Evolutionary conservation across 108 stramenopile genomes (phyloP), one percentile per base, ranked within the genome.

Genomic region (Conticribra weissflogii): DNA sequence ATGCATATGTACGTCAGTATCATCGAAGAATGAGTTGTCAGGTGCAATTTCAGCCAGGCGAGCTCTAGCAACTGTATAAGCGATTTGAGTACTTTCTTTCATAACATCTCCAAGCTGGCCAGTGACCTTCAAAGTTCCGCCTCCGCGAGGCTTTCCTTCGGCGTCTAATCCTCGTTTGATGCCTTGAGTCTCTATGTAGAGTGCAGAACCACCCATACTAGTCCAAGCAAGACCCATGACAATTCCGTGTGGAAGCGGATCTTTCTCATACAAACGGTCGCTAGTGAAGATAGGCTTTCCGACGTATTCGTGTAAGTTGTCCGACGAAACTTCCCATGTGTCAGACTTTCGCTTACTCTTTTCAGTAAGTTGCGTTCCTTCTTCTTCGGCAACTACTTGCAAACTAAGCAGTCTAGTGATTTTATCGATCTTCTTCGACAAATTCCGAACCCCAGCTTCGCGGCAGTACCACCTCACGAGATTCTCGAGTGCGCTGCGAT

Each of bases 201-300:
- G 84, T 8, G 96, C 88, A 7, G 95, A 83, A 9, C 99, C 99
- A 30, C 99, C 99, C 92, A 97, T 95, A 30, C 96, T 88, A 3
- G 96, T 98, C 89, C 96, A 99, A 2, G 97, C 97, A 44, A 99
- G 85, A 2, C 99, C 99, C 98, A 98, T 97, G 5, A 98, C 97
- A 58, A 98, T 95, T 15, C 99, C 99, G 41, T 96, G 76, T 2
- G 98, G 97, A 8, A 97, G 71, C 4, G 93, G 85, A 46, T 85
- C 92, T 29, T 84, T 92, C 33, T 96, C 92, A 66, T 98, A 98
- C 47, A 98, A 59, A 18, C 97, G 81, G 64, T 97, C 97, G 44
- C 85, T 87, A 5, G 90, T 90, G 74, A 97, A 98, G 31, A 94
- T 83, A 19, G 89, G 96, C 70, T 97, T 97, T 7, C 99, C 99